Base-by-base conservation (phyloP, 1,284 basidiomycete species). In the Moesziomyces globuligerus region DNA sequence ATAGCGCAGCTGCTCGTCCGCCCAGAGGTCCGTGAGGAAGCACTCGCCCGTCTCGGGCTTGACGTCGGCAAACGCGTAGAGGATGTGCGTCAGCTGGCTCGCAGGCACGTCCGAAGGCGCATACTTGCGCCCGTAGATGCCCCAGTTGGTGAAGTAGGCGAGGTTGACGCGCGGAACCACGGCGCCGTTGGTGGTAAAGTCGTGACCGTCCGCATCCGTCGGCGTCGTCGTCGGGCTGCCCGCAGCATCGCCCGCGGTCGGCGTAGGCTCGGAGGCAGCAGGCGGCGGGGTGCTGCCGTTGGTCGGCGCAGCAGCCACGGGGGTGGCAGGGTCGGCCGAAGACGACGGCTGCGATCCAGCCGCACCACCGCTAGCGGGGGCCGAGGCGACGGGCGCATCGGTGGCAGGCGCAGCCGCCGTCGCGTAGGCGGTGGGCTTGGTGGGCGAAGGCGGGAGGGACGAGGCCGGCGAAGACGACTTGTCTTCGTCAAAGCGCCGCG, bases 61-160 rank as follows among this genome's bases (percentile, higher is more conserved):
- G 48, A 90, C 87, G 81, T 94, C 92, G 46, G 90, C 93, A 77
- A 96, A 96, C 0, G 94, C 74, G 79, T 95, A 95, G 21, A 94
- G 85, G 75, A 96, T 88, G 78, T 94, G 92, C 64, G 87, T 97
- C 83, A 88, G 87, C 82, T 85, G 87, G 59, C 81, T 83, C 54
- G 82, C 84, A 49, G 93, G 94, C 56, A 97, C 86, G 79, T 86
- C 51, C 40, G 54, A 17, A 9, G 90, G 89, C 87, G 70, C 60
- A 85, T 90, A 95, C 83, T 94, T 93, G 73, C 93, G 88, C 37
- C 88, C 93, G 82, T 96, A 97, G 49, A 96, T 96, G n/a, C 92
- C 93, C 94, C 94, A 90, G 69, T 76, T 82, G 44, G 75, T 48
- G 54, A 82, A 83, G 73, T 69, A 69, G 50, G 26, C 69, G 11